Evolutionary conservation across 2,329 filamentous ascomycete species (phyloP).

Genomic region (Xylariales sp.): DNA sequence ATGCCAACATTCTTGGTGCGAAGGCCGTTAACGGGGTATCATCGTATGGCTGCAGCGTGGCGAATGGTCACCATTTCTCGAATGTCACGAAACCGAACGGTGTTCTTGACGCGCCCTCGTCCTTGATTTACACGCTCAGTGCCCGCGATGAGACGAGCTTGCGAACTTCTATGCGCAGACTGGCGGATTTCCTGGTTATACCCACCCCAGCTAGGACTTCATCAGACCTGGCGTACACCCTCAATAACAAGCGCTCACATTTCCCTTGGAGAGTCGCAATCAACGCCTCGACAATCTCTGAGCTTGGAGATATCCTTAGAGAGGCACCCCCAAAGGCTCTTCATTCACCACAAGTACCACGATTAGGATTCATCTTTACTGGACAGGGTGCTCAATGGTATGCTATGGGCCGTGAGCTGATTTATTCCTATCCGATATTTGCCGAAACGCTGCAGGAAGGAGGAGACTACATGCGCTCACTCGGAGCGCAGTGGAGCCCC

Average conservation of each 20-base stretch:
- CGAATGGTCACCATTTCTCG: too few relatives aligned
- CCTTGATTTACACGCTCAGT: slow-evolving; percentile 2
- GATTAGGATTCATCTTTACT: slow-evolving; percentile 20
- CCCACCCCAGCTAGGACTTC: background rate
- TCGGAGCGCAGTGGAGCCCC: slow-evolving; percentile 3
- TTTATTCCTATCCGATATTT: slow-evolving; percentile 8
- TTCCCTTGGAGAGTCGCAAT: slow-evolving; percentile 4
- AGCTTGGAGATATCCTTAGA: background rate
- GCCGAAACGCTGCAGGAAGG: background rate
- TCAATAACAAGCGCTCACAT: background rate
- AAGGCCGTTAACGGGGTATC: too few relatives aligned
- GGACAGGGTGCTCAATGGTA: slow-evolving; percentile 26
- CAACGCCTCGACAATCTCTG: background rate
- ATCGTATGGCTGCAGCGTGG: too few relatives aligned
- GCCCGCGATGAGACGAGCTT: slow-evolving; percentile 3
- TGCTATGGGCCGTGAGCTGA: slow-evolving; percentile 16
- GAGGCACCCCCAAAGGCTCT: background rate
- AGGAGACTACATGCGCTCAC: background rate
- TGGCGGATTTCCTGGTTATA: background rate
- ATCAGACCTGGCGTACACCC: slow-evolving; percentile 3
- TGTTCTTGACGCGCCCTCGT: background rate
- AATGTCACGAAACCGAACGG: too few relatives aligned
- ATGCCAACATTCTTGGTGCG: too few relatives aligned
- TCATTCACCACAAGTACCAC: background rate
- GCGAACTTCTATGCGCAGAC: background rate